These are phyloP conservation scores for Aspergillus sp. DNA, from an alignment of 2,329 filamentous ascomycete genomes.

Conservation along the genomic window DNA sequence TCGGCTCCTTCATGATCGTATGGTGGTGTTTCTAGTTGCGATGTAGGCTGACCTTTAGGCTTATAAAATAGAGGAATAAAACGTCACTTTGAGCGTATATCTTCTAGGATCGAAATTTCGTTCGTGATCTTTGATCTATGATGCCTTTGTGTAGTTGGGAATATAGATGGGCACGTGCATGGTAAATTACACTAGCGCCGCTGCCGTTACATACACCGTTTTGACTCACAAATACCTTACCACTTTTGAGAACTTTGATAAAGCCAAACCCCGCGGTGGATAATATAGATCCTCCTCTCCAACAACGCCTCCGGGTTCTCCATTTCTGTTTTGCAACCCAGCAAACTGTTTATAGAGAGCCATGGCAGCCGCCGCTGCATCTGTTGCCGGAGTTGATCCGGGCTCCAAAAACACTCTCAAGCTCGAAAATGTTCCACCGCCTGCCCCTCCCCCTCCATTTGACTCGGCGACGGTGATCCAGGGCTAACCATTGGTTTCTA, in stretches of 20 bases:
- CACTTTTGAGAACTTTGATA: conserved; percentile 3
- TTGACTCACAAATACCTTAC: conserved; percentile 1
- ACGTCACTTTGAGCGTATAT: too few relatives aligned
- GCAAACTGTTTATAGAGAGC: conserved; percentile 19
- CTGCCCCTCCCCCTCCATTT: conserved; percentile 18
- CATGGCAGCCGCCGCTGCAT: conserved; percentile 45
- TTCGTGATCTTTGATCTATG: too few relatives aligned
- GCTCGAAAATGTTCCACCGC: conserved; percentile 51
- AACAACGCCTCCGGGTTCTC: conserved; percentile 10
- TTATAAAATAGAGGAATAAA: too few relatives aligned
- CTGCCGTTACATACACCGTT: not conserved
- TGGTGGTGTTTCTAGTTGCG: too few relatives aligned
- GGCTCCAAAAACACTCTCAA: conserved; percentile 59
- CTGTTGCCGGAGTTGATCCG: conserved; percentile 52
- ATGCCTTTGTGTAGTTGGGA: too few relatives aligned
- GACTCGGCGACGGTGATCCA: conserved; percentile 6
- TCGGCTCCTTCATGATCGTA: too few relatives aligned
- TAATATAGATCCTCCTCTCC: conserved; percentile 6
- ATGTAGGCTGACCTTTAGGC: too few relatives aligned
- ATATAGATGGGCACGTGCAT: too few relatives aligned
- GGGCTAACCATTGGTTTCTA: conserved; percentile 9
- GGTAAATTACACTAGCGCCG: too few relatives aligned
- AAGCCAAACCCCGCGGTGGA: conserved; percentile 14
- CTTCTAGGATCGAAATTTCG: too few relatives aligned
- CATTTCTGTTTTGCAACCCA: conserved; percentile 19